phyloP scores from a whole-genome alignment of 2,329 filamentous ascomycete genomes.

The Cryphonectria nitschkei region DNA sequence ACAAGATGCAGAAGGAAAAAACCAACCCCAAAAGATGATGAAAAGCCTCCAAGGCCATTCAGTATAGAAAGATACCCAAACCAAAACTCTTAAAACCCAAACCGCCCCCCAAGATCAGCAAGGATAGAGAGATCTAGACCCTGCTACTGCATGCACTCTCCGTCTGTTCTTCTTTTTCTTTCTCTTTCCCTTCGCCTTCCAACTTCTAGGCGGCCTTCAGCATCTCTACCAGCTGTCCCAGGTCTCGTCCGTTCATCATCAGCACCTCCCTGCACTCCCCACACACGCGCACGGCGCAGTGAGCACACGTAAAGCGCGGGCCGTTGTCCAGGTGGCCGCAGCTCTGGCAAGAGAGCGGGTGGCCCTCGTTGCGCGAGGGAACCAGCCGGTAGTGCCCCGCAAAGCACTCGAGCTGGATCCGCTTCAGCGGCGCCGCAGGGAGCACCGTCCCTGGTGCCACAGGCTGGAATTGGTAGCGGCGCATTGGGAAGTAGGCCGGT shows the following conservation, averaged over 20 bases:
- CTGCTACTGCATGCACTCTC: not conserved
- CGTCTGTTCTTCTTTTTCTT: no score
- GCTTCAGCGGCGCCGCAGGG: slow-evolving; percentile 45
- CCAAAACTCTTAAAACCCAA: not conserved
- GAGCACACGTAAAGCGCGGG: slow-evolving; percentile 52
- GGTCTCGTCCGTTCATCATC: slow-evolving; percentile 46
- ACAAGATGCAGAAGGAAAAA: not conserved
- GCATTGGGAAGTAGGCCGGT: slow-evolving; percentile 34
- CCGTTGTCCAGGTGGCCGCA: slow-evolving; percentile 52
- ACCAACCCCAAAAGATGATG: not conserved
- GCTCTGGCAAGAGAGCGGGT: slow-evolving; percentile 57
- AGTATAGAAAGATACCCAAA: not conserved
- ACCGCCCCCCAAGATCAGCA: not conserved
- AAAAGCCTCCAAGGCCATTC: not conserved
- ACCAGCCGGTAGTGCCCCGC: slow-evolving; percentile 53
- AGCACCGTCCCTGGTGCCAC: slow-evolving; percentile 44
- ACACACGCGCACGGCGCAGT: slow-evolving; percentile 58
- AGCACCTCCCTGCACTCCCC: slow-evolving; percentile 49
- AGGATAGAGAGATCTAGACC: not conserved
- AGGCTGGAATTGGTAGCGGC: slow-evolving; percentile 35
- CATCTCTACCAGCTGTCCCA: slow-evolving; percentile 45
- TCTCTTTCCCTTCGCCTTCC: not conserved
- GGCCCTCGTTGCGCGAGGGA: slow-evolving; percentile 50
- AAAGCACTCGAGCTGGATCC: slow-evolving; percentile 50
- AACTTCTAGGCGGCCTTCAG: not conserved